Evolutionary conservation across 2,329 filamentous ascomycete species (phyloP), one percentile per base, ranked within the genome.

Genomic region (Scedosporium dehoogii): DNA sequence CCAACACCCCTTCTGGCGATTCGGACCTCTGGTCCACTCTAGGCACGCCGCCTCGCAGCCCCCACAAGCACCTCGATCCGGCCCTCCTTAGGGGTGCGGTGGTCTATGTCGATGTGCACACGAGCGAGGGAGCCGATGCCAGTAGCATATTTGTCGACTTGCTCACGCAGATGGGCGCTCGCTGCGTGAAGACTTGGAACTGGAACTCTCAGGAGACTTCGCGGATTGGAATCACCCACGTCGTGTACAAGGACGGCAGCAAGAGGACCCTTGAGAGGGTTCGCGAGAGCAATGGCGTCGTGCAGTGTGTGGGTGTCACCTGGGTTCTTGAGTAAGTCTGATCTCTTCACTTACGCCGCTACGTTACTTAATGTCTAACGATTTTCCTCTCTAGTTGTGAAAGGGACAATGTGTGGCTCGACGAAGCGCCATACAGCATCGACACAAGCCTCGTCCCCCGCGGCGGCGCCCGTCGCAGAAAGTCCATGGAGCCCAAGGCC

Each of bases 181-280:
- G 85, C 56, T 91, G 90, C 68, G 82, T 92, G 53, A 90, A 87
- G 73, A 81, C 79, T 14, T 94, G 91, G 91, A 78, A 78, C 55
- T 92, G 89, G 87, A 88, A 87, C 69, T 84, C 85, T 6, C 73
- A 68, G 25, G 77, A 79, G 14, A 69, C 70, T 5, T 72, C 73
- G 14, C 88, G 85, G 71, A 78, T 91, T 64, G 89, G 87, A 4
- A 90, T 96, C 68, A 96, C 91, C 0, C 92, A 96, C 70, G 89
- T 96, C 6, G 85, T 96, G 6, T 96, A 87, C 79, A 96, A 96
- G 73, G 92, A 96, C 70, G 92, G 92, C 56, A 86, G 86, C 51
- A 87, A 88, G 69, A 81, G 87, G 27, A 96, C 91, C 0, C 75
- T 96, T 66, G 88, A 96, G 70, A 96, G 92, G 74, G 88, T 93